Percentiles rank a stretch among this genome's conserved stretches.
phyloP scores from a whole-genome alignment of 768 basidiomycete genomes.

The Tephrocybe sp. region DNA sequence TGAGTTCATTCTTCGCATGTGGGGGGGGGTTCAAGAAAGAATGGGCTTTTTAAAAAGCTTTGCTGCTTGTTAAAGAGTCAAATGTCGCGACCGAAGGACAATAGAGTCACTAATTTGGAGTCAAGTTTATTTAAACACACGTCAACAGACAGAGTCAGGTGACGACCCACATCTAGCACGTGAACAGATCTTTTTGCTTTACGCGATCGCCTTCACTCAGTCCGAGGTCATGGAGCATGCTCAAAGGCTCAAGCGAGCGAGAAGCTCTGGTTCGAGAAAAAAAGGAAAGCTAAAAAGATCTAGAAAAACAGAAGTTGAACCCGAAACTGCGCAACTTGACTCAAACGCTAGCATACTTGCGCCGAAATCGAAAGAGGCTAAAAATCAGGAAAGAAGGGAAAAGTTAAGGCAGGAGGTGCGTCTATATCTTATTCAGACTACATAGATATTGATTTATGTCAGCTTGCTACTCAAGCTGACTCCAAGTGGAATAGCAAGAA shows the following conservation, averaged over 20 bases:
- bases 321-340: slow-evolving; percentile 32
- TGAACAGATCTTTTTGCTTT: not conserved
- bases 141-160: slow-evolving; percentile 7
- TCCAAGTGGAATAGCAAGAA: slow-evolving; percentile 82
- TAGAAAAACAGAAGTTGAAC: slow-evolving; percentile 15
- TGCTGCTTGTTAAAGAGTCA: not conserved
- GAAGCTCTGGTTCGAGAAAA: slow-evolving; percentile 60
- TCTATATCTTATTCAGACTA: not conserved
- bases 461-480: slow-evolving; percentile 53
- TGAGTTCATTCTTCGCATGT: slow-evolving; percentile 15
- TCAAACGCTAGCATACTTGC: slow-evolving; percentile 57
- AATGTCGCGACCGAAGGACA: not conserved
- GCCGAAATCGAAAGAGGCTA: slow-evolving; percentile 59
- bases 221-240: slow-evolving; percentile 20
- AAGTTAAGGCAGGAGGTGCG: slow-evolving; percentile 60
- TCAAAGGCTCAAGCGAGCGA: slow-evolving; percentile 53
- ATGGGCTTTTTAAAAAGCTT: not conserved
- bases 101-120: not conserved
- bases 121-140: slow-evolving; percentile 4
- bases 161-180: slow-evolving; percentile 5
- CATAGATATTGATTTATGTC: slow-evolving; percentile 5
- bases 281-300: slow-evolving; percentile 47
- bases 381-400: slow-evolving; percentile 56
- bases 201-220: not conserved
- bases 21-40: not conserved